Evolutionary conservation across 768 basidiomycete genomes (phyloP).

Genomic region (Boletus rubescentipes): DNA sequence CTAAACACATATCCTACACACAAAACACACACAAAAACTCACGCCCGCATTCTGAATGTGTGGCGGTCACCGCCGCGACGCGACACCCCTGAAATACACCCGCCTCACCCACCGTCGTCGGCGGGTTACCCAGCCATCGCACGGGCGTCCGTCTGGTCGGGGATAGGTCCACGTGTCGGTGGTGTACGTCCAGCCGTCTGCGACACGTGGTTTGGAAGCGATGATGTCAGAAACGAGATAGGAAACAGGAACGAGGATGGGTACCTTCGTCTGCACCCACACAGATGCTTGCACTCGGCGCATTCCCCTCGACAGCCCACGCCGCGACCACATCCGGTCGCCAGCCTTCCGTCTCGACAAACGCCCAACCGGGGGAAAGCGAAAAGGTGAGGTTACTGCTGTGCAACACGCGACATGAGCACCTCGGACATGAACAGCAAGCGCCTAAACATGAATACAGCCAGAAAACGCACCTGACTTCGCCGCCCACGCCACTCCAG

Average conservation of each 20-base stretch:
- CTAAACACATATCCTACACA: not conserved
- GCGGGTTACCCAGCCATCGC: constrained; percentile 56
- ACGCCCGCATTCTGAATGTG: too few relatives aligned
- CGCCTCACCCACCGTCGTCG: constrained; percentile 69
- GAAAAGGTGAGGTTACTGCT: constrained; percentile 83
- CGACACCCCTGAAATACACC: constrained; percentile 40
- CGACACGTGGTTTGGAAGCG: not conserved
- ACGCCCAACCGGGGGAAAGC: constrained; percentile 71
- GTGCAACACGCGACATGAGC: constrained; percentile 22
- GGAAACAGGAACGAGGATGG: not conserved
- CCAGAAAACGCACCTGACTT: constrained; percentile 1
- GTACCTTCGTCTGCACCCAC: constrained; percentile 29
- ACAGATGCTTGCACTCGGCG: constrained; percentile 3
- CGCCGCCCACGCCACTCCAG: constrained; percentile 12
- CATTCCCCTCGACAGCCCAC: constrained; percentile 43
- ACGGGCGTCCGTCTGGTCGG: constrained; percentile 36
- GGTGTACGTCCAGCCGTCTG: constrained; percentile 76
- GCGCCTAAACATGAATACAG: not conserved
- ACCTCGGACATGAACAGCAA: not conserved
- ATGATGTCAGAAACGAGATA: not conserved
- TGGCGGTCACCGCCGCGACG: too few relatives aligned
- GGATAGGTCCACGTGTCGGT: constrained; percentile 73
- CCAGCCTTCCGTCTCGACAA: constrained; percentile 79
- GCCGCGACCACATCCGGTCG: constrained; percentile 56
- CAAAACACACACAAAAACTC: not conserved